Base-by-base conservation (phyloP, 768 basidiomycete genomes). In the Boletus vermiculosoides region DNA sequence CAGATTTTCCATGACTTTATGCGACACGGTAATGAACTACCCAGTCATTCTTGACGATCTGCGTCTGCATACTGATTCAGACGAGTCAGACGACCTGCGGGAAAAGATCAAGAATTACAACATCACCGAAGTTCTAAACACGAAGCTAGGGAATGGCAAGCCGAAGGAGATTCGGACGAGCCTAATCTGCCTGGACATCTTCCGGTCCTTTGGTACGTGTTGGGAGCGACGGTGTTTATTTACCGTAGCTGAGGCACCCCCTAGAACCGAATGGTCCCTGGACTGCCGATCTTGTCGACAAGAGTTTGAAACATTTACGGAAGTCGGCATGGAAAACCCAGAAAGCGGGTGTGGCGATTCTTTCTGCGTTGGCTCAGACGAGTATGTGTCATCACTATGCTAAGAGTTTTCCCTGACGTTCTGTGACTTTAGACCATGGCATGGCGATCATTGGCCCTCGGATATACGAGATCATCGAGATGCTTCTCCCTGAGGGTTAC, bases 171-270 rank as follows among this genome's bases (percentile, higher is more conserved):
- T 57, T 6, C 60, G 60, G 22, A 69, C 66, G 13, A 64, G 64
- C 39, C 40, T 68, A n/a, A 59, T 68, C 12, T 64, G 56, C 16
- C 56, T 68, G 57, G 62, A 67, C 7, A 69, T 66, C 22, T 60
- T 63, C 37, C 52, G 59, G 16, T 56, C 56, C 22, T 66, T 62
- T 34, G 51, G 67, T 69, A 28, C 8, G 63, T 39, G 5, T 28
- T n/a, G 2, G 5, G n/a, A 39, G n/a, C 23, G 23, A 20, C 2
- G 1, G 33, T 16, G 7, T 11, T 4, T 1, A 6, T 30, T 28
- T 28, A 22, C 23, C n/a, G 5, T 28, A 4, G 22, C 30, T 61
- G 5, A 68, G 0, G 12, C n/a, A 5, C 12, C 2, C 23, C 9
- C 22, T 37, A 69, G 67, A 59, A 9, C 2, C 25, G 20, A 6